Percentiles rank a stretch among this genome's conserved stretches.
Evolutionary conservation across 2,329 filamentous ascomycete species (phyloP).

Genomic region (Pestalotiopsis sp.): DNA sequence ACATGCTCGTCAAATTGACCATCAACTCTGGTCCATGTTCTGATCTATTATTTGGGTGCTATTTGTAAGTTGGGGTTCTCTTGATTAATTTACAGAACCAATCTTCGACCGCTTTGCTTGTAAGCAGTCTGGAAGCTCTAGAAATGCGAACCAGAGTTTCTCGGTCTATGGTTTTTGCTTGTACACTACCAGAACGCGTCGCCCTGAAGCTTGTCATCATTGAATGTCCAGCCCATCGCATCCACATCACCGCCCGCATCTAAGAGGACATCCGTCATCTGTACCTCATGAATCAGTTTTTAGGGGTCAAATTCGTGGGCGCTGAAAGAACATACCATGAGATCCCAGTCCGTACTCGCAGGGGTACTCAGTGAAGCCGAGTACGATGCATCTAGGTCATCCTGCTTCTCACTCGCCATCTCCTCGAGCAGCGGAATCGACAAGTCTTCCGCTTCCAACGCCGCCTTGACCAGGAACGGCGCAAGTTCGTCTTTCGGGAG

Average conservation of each 20-base stretch:
- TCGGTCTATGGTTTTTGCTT: background rate
- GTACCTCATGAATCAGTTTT: background rate
- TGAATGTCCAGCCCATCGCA: background rate
- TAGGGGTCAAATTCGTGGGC: background rate
- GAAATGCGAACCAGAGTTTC: background rate
- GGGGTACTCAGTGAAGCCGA: background rate
- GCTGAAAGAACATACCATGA: background rate
- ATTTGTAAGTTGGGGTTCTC: no score
- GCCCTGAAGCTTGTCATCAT: conserved; percentile 22
- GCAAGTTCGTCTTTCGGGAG: background rate
- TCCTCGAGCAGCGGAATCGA: conserved; percentile 4
- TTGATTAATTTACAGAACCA: no score
- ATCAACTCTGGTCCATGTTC: no score
- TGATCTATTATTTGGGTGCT: no score
- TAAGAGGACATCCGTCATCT: conserved; percentile 1
- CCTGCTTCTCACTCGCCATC: background rate
- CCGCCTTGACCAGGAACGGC: background rate
- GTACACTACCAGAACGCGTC: background rate
- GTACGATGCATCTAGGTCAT: background rate
- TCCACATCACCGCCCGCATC: background rate
- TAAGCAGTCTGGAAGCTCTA: no score
- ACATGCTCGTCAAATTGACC: no score
- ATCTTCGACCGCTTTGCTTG: no score
- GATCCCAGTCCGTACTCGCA: conserved; percentile 3
- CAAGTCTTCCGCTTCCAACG: background rate